A percentile compares a stretch with the other conserved stretches of the same genome.
Evolutionary conservation across 495 filamentous ascomycete species (phyloP).

Genomic region (Trichoderma orchidacearum): DNA sequence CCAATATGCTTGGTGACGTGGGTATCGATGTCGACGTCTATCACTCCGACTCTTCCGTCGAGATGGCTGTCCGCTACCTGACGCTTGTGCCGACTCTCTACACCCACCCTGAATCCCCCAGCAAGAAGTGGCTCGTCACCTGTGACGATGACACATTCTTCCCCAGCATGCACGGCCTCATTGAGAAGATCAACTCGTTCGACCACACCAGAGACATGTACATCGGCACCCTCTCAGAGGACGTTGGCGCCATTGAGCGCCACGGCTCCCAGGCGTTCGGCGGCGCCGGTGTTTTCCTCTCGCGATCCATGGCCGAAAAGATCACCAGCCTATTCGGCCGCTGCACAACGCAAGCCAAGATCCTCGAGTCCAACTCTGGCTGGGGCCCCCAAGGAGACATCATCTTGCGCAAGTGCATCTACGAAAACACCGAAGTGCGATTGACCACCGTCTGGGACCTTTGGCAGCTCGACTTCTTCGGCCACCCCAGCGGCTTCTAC

Average conservation of each 20-base stretch:
- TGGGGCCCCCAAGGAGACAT: conserved; percentile 49
- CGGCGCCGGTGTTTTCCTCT: conserved; percentile 60
- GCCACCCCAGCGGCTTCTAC: conserved; percentile 53
- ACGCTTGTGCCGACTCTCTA: conserved; percentile 41
- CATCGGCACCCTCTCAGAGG: conserved; percentile 56
- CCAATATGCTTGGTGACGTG: conserved; percentile 24
- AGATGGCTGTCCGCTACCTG: conserved; percentile 43
- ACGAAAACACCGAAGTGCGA: conserved; percentile 45
- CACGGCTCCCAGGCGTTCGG: conserved; percentile 62
- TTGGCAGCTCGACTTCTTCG: conserved; percentile 53
- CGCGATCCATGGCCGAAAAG: conserved; percentile 43
- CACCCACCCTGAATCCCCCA: conserved; percentile 30
- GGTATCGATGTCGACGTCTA: conserved; percentile 51
- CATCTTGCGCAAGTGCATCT: conserved; percentile 52
- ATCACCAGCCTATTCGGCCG: conserved; percentile 43
- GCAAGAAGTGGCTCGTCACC: conserved; percentile 52
- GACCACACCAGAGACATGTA: conserved; percentile 45
- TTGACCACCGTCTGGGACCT: conserved; percentile 48
- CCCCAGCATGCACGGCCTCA: conserved; percentile 47
- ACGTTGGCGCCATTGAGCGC: conserved; percentile 50
- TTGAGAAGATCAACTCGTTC: conserved; percentile 32
- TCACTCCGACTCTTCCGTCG: conserved; percentile 44
- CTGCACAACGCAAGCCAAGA: conserved; percentile 36
- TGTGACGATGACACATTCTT: conserved; percentile 70
- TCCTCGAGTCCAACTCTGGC: conserved; percentile 36